Conservation (phyloP, 768 basidiomycete genomes). For the Galerina marginata region DNA sequence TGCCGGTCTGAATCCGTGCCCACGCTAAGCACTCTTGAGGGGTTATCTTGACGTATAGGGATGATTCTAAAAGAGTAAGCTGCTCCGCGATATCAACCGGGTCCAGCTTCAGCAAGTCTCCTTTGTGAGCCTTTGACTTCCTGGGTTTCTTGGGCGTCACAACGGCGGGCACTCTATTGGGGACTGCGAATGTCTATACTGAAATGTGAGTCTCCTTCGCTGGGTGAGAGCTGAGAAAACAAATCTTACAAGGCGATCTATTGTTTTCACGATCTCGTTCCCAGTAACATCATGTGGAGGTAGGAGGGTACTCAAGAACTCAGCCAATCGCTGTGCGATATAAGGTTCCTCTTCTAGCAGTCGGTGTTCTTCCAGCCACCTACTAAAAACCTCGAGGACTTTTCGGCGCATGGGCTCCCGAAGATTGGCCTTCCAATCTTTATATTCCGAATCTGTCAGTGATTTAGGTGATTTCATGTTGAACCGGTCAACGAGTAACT, state of each 20-base stretch:
- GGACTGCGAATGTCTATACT: slow-evolving; percentile 47
- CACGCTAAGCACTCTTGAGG: slow-evolving; percentile 79
- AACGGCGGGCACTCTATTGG: slow-evolving; percentile 27
- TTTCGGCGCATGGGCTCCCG: slow-evolving; percentile 67
- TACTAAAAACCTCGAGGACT: slow-evolving; percentile 57
- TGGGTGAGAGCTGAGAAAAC: slow-evolving; percentile 4
- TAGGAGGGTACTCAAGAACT: slow-evolving; percentile 55
- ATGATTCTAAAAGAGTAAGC: slow-evolving; percentile 75
- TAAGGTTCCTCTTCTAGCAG: slow-evolving; percentile 70
- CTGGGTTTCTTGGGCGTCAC: slow-evolving; percentile 41
- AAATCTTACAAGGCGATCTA: slow-evolving; percentile 56
- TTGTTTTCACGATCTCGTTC: slow-evolving; percentile 51
- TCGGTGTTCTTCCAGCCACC: slow-evolving; percentile 68
- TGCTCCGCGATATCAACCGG: slow-evolving; percentile 79
- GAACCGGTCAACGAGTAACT: slow-evolving; percentile 69
- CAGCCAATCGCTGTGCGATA: slow-evolving; percentile 58
- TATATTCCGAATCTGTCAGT: slow-evolving; percentile 55
- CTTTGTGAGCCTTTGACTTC: slow-evolving; percentile 56
- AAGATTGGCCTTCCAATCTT: slow-evolving; percentile 70
- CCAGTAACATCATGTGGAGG: slow-evolving; percentile 50
- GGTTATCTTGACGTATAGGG: slow-evolving; percentile 70
- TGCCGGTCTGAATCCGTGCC: slow-evolving; percentile 44
- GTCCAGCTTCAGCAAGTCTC: slow-evolving; percentile 70
- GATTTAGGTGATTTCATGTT: slow-evolving; percentile 55
- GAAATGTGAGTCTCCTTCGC: slow-evolving; percentile 5